These are phyloP conservation scores for Hymenoscyphus linearis DNA, from an alignment of 2,329 filamentous ascomycete genomes.

Conservation along the genomic window DNA sequence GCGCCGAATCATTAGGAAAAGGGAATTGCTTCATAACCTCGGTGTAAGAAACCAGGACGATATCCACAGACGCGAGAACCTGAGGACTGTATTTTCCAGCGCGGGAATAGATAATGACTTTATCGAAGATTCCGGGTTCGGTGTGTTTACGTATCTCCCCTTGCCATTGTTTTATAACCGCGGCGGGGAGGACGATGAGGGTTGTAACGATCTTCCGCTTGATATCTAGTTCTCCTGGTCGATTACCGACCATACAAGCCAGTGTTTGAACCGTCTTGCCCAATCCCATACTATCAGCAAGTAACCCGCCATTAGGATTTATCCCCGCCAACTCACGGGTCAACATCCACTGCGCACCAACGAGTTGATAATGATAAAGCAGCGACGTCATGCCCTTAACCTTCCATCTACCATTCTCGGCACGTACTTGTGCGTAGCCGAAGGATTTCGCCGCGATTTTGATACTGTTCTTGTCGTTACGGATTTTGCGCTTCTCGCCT, in stretches of 20 bases:
- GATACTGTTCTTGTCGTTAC: constrained; percentile 35
- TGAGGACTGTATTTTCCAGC: constrained; percentile 1
- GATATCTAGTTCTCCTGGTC: constrained; percentile 36
- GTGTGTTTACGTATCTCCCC: constrained; percentile 26
- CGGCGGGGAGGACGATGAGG: constrained; percentile 27
- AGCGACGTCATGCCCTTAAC: constrained; percentile 43
- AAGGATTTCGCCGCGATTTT: constrained; percentile 38
- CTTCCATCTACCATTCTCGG: constrained; percentile 35
- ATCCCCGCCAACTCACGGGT: constrained; percentile 38
- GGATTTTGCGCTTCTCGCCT: constrained; percentile 11
- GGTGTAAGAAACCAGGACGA: constrained; percentile 27
- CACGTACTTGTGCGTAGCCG: constrained; percentile 33
- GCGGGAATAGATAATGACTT: constrained; percentile 24
- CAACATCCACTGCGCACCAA: constrained; percentile 50
- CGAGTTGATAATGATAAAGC: constrained; percentile 46
- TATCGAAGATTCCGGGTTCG: constrained; percentile 15
- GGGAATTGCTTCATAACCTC: constrained; percentile 56
- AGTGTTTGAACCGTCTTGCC: constrained; percentile 55
- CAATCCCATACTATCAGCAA: constrained; percentile 59
- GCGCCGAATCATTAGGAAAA: constrained; percentile 81
- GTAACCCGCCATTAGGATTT: constrained; percentile 46
- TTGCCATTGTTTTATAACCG: constrained; percentile 29
- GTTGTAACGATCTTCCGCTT: constrained; percentile 22
- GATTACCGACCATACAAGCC: constrained; percentile 35
- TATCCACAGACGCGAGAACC: constrained; percentile 22